Conservation (phyloP, 352 stramenopile species). For the Globisporangium irregulare region DNA sequence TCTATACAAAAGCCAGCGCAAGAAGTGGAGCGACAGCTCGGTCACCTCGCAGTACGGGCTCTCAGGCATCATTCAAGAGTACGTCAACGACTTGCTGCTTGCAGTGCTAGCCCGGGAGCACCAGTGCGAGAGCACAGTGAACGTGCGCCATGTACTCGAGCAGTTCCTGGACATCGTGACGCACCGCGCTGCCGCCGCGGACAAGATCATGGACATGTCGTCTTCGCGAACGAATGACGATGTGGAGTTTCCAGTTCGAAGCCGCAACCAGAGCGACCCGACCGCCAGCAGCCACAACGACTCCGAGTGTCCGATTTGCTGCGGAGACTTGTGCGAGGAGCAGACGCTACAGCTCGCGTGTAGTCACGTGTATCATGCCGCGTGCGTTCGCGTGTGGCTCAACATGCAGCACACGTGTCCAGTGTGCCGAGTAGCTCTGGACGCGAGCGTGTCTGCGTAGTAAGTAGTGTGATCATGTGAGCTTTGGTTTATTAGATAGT, state of each 20-base stretch:
- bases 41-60: constrained; percentile 40
- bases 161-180: constrained; percentile 48
- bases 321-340: constrained; percentile 36
- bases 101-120: constrained; percentile 32
- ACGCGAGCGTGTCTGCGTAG: neutral
- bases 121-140: constrained; percentile 37
- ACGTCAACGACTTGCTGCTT: constrained; percentile 56
- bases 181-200: constrained; percentile 18
- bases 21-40: constrained; percentile 28
- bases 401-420: constrained; percentile 68
- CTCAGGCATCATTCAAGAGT: constrained; percentile 55
- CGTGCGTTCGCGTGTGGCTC: constrained; percentile 70
- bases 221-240: neutral
- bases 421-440: constrained; percentile 45
- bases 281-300: constrained; percentile 24
- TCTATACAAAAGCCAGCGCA: constrained; percentile 36
- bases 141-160: constrained; percentile 37
- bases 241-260: neutral
- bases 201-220: constrained; percentile 8
- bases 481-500: neutral
- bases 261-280: constrained; percentile 1
- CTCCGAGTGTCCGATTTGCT: constrained; percentile 72
- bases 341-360: constrained; percentile 53
- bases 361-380: constrained; percentile 60
- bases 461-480: neutral